Percentiles rank a stretch among this genome's conserved stretches.
phyloP scores from a whole-genome alignment of 2,329 filamentous ascomycete species.

The Aspergillus viridinutans region DNA sequence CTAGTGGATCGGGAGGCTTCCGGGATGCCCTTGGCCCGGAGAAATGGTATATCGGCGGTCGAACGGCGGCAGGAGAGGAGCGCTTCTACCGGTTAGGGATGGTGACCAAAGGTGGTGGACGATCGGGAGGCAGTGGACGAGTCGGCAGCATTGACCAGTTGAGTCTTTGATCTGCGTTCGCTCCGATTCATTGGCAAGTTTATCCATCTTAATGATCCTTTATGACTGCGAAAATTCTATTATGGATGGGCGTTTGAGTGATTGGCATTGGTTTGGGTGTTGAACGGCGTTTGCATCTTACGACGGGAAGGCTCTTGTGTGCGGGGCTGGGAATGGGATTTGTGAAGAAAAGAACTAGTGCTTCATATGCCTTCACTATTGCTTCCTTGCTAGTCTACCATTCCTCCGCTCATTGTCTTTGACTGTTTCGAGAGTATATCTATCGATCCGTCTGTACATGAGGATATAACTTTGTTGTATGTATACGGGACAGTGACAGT shows the following conservation, averaged over 20 bases:
- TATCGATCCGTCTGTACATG: background rate
- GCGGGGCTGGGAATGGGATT: background rate
- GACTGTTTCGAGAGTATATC: background rate
- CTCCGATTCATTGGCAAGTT: background rate
- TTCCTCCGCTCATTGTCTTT: background rate
- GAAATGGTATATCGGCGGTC: slow-evolving; percentile 51
- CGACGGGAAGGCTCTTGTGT: background rate
- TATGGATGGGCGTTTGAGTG: background rate
- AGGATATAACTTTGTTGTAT: background rate
- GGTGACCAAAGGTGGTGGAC: slow-evolving; percentile 43
- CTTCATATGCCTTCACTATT: background rate
- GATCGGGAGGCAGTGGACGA: slow-evolving; percentile 38
- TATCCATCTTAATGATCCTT: background rate
- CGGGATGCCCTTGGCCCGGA: slow-evolving; percentile 45
- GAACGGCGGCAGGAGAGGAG: slow-evolving; percentile 45
- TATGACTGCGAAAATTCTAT: background rate
- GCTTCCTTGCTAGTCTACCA: background rate
- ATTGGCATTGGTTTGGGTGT: slow-evolving; percentile 3
- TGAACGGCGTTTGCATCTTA: background rate
- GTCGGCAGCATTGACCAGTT: slow-evolving; percentile 48
- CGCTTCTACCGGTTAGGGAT: slow-evolving; percentile 47
- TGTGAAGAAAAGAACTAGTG: background rate
- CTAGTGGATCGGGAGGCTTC: slow-evolving; percentile 45
- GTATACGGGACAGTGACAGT: background rate
- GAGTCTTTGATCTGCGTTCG: slow-evolving; percentile 37